Conservation (phyloP, 2,329 filamentous ascomycete species). For the Cercospora sesami region DNA sequence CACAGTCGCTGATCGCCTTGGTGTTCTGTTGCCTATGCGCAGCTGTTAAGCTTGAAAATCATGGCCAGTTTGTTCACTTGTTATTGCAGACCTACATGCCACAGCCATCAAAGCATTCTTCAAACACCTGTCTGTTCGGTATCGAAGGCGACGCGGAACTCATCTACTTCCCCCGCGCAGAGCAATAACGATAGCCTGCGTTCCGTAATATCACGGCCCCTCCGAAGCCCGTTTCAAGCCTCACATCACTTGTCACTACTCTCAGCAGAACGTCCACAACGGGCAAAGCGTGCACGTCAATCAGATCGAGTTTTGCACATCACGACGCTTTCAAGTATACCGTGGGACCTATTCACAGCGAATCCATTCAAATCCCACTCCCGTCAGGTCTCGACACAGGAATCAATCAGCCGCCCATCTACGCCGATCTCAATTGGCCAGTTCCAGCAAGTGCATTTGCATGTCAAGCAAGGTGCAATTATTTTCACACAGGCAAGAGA, state of each 20-base stretch:
- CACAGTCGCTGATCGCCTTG: background rate
- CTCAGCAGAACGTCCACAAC: slow-evolving; percentile 29
- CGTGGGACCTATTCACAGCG: slow-evolving; percentile 28
- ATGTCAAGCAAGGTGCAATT: slow-evolving; percentile 23
- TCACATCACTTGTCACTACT: slow-evolving; percentile 15
- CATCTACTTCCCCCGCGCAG: slow-evolving; percentile 32
- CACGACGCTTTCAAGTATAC: slow-evolving; percentile 18
- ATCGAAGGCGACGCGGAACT: slow-evolving; percentile 28
- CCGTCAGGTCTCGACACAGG: slow-evolving; percentile 19
- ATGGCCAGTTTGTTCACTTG: background rate
- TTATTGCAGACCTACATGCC: background rate
- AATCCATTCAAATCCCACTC: slow-evolving; percentile 25
- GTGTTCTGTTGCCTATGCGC: background rate
- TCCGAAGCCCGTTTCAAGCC: slow-evolving; percentile 11
- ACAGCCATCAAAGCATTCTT: background rate
- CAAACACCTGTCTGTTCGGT: background rate
- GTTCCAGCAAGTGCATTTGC: slow-evolving; percentile 31
- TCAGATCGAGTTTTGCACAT: slow-evolving; percentile 28
- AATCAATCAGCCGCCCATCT: slow-evolving; percentile 18
- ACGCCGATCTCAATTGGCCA: slow-evolving; percentile 32
- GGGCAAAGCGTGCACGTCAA: slow-evolving; percentile 29
- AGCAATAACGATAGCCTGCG: slow-evolving; percentile 9
- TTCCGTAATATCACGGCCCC: background rate
- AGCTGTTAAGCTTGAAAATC: background rate
- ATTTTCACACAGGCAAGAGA: background rate